These are phyloP conservation scores for Usnea hakonensis DNA, from an alignment of 495 filamentous ascomycete genomes.

Conservation along the genomic window DNA sequence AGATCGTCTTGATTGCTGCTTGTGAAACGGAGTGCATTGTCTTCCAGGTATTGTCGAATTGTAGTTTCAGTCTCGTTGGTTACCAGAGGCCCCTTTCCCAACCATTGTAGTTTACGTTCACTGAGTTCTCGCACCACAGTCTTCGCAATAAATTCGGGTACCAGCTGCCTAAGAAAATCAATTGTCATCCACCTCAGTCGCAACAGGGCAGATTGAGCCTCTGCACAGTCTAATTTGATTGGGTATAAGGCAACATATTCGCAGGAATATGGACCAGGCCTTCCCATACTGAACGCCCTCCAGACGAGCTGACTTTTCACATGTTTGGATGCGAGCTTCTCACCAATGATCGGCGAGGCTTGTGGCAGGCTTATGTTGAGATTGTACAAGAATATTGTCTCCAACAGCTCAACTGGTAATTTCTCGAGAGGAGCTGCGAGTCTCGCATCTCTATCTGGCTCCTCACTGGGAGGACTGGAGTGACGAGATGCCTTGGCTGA, in stretches of 20 bases:
- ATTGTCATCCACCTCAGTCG: conserved; percentile 15
- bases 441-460: background rate
- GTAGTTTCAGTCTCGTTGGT: conserved; percentile 1
- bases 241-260: background rate
- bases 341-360: conserved; percentile 33
- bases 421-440: conserved; percentile 36
- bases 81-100: conserved; percentile 1
- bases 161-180: conserved; percentile 4
- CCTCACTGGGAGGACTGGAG: too few relatives aligned
- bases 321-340: conserved; percentile 29
- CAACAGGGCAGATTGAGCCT: conserved; percentile 16
- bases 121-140: conserved; percentile 6
- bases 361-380: conserved; percentile 43
- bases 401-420: conserved; percentile 47
- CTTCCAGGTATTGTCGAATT: conserved; percentile 8
- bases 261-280: background rate
- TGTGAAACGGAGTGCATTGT: background rate
- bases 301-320: conserved; percentile 17
- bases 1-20: background rate
- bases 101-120: conserved; percentile 4
- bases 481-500: background rate
- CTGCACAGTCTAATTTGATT: background rate
- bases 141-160: conserved; percentile 8
- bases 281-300: background rate
- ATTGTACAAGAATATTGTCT: conserved; percentile 45